Evolutionary conservation across 139 green algal species (phyloP).

Genomic region (Tetratostichococcus sp.): DNA sequence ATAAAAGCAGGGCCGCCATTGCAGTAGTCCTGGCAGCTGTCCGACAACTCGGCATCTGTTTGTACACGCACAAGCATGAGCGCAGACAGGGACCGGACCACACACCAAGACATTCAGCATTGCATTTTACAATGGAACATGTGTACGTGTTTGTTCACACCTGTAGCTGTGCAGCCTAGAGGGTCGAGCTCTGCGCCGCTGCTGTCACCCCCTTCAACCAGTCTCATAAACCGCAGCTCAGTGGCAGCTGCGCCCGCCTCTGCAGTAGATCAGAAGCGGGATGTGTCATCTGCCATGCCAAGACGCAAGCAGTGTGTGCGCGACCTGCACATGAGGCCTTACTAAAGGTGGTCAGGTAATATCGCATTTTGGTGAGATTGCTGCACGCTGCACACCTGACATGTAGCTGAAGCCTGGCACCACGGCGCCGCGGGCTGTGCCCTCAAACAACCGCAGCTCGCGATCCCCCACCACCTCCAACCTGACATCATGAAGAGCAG

Average conservation of each 20-base stretch:
- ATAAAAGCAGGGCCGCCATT: conserved; percentile 65
- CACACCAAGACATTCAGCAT: no score
- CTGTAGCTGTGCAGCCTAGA: no score
- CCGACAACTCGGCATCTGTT: conserved; percentile 15
- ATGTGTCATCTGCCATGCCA: no score
- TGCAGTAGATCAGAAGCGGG: conserved; percentile 4
- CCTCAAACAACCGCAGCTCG: conserved; percentile 65
- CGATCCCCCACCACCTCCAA: conserved; percentile 53
- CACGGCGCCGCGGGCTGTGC: conserved; percentile 33
- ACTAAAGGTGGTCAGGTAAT: no score
- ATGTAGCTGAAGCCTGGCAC: conserved; percentile 59
- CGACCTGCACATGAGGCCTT: no score
- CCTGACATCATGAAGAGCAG: neutral
- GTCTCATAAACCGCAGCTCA: neutral
- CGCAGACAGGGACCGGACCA: no score
- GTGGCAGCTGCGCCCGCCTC: conserved; percentile 13
- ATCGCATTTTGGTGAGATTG: conserved; percentile 1
- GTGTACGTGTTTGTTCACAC: no score
- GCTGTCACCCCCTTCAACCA: neutral
- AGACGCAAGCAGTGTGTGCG: no score
- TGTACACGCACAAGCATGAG: no score
- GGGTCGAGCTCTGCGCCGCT: neutral
- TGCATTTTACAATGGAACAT: no score
- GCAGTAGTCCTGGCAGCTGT: conserved; percentile 47
- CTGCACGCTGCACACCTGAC: conserved; percentile 44